Evolutionary conservation across 2,329 filamentous ascomycete species (phyloP).

Genomic region (Aciculosporium take): DNA sequence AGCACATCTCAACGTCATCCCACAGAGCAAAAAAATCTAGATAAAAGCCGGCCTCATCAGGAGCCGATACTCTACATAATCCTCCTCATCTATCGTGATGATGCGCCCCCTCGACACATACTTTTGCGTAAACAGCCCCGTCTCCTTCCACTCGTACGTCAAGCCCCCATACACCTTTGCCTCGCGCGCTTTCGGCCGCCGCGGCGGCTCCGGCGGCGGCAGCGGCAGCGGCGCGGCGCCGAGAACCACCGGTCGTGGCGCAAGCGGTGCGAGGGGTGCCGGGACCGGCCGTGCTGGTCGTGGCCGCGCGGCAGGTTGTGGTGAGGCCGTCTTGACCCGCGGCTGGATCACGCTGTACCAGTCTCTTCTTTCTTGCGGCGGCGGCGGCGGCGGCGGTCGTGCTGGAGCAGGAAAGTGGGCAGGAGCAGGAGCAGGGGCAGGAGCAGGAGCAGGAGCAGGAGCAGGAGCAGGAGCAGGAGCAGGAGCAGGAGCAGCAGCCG

Average conservation of each 20-base stretch:
- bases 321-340: neutral
- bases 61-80: conserved; percentile 2
- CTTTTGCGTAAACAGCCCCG: neutral
- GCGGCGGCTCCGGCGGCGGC: neutral
- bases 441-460: too few species aligned
- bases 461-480: too few species aligned
- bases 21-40: too few species aligned
- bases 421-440: neutral
- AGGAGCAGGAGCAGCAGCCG: too few species aligned
- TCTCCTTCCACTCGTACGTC: conserved; percentile 1
- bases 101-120: conserved; percentile 1
- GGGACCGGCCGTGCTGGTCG: neutral
- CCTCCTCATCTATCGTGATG: conserved; percentile 2
- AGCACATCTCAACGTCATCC: too few species aligned
- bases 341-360: conserved; percentile 2
- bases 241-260: neutral
- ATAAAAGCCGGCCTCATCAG: conserved; percentile 2
- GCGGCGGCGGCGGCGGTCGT: neutral
- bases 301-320: neutral
- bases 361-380: neutral
- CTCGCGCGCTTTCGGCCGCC: neutral
- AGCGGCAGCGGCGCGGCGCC: too few species aligned
- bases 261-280: neutral
- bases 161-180: neutral
- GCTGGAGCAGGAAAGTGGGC: neutral